These are phyloP conservation scores for Malus hybrid DNA, from an alignment of 331 rosid species.

Conservation along the genomic window DNA sequence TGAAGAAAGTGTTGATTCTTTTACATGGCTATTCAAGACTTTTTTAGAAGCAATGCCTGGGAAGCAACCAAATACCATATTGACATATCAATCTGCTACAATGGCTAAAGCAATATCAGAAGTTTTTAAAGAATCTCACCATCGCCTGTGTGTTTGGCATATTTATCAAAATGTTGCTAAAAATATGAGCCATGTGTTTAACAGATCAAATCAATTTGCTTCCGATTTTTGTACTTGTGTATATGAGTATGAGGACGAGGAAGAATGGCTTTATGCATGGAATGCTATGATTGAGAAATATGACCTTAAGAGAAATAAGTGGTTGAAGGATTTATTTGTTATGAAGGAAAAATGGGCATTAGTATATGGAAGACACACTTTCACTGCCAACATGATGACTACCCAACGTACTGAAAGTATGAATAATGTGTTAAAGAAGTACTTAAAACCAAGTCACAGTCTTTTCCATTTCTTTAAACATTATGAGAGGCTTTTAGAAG, in stretches of 20 bases:
- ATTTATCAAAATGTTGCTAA: background rate
- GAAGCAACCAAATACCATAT: background rate
- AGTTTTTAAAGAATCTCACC: background rate
- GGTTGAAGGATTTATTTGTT: background rate
- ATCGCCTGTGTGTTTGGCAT: background rate
- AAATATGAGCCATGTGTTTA: background rate
- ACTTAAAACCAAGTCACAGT: background rate
- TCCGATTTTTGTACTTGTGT: background rate
- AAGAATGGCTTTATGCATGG: constrained; percentile 3
- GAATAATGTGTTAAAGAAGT: background rate
- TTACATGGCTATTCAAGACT: background rate
- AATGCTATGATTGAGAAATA: background rate
- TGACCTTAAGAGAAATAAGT: background rate
- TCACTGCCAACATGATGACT: background rate
- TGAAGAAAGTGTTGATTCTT: too few species aligned
- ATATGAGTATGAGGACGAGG: background rate
- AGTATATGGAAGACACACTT: background rate
- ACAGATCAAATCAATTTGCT: background rate
- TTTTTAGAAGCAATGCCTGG: background rate
- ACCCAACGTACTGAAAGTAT: background rate
- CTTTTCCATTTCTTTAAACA: background rate
- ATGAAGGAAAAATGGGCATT: background rate
- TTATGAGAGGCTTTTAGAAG: background rate
- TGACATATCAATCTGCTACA: too few species aligned
- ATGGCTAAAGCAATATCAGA: background rate